Conservation (phyloP, 352 stramenopile species). For the Plasmopara halstedii region DNA sequence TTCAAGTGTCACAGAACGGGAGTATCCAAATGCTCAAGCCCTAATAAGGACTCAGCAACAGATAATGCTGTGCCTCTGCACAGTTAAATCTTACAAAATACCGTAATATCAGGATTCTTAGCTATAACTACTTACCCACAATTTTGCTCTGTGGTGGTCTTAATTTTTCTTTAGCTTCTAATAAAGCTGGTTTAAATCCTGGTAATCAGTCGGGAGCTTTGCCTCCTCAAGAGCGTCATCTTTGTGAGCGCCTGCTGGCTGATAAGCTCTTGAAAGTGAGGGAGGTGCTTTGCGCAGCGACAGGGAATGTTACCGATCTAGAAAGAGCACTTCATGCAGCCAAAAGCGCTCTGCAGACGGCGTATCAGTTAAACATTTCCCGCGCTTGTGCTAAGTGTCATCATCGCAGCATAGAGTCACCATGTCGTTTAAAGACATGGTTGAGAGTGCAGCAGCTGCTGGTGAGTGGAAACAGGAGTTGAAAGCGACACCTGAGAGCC, state of each 20-base stretch:
- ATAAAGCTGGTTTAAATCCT: slow-evolving; percentile 5
- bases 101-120: slow-evolving; percentile 4
- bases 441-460: slow-evolving; percentile 15
- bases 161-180: not conserved
- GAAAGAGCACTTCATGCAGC: slow-evolving; percentile 5
- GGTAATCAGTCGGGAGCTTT: slow-evolving; percentile 9
- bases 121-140: not conserved
- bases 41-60: slow-evolving; percentile 7
- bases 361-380: slow-evolving; percentile 60
- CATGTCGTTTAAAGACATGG: slow-evolving; percentile 32
- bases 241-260: slow-evolving; percentile 1
- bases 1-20: slow-evolving; percentile 20
- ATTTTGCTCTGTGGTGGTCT: not conserved
- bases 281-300: slow-evolving; percentile 14
- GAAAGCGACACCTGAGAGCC: slow-evolving; percentile 40
- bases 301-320: slow-evolving; percentile 11
- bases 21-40: slow-evolving; percentile 20
- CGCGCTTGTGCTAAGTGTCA: slow-evolving; percentile 18
- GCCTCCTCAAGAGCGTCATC: slow-evolving; percentile 20
- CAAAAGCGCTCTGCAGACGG: slow-evolving; percentile 3
- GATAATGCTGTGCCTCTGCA: not conserved
- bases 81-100: not conserved
- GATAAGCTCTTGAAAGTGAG: slow-evolving; percentile 14
- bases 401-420: not conserved
- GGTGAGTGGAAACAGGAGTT: slow-evolving; percentile 22